phyloP scores from a whole-genome alignment of 1,139 yeast species.

The Saccharomyces hybrid region DNA sequence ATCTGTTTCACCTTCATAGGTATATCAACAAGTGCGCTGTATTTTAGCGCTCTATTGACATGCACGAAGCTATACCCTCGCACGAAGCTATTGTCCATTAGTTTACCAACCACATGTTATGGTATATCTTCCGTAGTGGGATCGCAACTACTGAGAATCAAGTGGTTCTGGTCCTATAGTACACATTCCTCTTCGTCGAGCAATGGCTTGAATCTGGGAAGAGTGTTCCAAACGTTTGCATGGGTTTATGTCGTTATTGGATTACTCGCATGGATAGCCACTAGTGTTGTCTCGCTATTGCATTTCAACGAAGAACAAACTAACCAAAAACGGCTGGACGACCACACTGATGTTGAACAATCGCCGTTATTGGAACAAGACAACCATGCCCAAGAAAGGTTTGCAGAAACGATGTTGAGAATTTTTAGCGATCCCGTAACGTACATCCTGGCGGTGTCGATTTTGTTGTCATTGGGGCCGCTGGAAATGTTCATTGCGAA shows the following conservation, averaged over 20 bases:
- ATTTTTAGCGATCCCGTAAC: slow-evolving; percentile 61
- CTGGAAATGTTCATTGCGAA: slow-evolving; percentile 82
- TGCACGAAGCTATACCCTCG: slow-evolving; percentile 79
- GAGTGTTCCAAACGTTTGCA: slow-evolving; percentile 54
- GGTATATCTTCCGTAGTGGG: slow-evolving; percentile 60
- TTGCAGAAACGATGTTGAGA: slow-evolving; percentile 6
- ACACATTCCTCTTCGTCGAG: slow-evolving; percentile 2
- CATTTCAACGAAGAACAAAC: slow-evolving; percentile 28
- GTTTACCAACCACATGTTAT: slow-evolving; percentile 80
- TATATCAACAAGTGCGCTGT: slow-evolving; percentile 71
- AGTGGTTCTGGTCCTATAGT: slow-evolving; percentile 33
- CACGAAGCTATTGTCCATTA: slow-evolving; percentile 70
- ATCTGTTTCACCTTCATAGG: slow-evolving; percentile 55
- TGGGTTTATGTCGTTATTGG: slow-evolving; percentile 51
- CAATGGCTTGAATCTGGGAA: slow-evolving; percentile 39
- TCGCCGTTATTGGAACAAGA: slow-evolving; percentile 9
- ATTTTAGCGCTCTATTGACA: slow-evolving; percentile 68
- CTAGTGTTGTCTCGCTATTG: slow-evolving; percentile 51
- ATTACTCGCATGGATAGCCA: slow-evolving; percentile 50
- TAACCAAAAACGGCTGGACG: slow-evolving; percentile 32
- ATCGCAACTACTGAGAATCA: slow-evolving; percentile 45
- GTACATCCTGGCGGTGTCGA: slow-evolving; percentile 54
- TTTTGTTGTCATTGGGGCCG: slow-evolving; percentile 73
- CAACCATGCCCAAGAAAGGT: slow-evolving; percentile 5
- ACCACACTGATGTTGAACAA: slow-evolving; percentile 8